Base-by-base conservation (phyloP, 345 rosid species). In the Hibiscus syriacus region DNA sequence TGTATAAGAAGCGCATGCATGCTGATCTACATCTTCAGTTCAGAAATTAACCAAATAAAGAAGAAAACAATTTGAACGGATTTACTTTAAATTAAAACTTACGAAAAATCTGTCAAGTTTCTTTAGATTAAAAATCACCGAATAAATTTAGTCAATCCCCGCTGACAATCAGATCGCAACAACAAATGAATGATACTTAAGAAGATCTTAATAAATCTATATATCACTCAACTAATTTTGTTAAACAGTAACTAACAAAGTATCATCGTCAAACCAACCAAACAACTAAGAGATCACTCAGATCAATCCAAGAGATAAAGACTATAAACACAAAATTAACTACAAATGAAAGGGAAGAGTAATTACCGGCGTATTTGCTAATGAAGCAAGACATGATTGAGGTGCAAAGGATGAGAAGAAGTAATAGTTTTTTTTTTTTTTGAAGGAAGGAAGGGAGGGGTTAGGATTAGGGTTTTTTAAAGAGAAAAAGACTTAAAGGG, bases 401-500 rank as follows among this genome's bases (percentile, higher is more conserved):
- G 2, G 5, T 1, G 49, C 39, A 58, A 38, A 57, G 12, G 7
- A 10, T n/a, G 16, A 30, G 34, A 54, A 4, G 13, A 9, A 1
- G 3, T 16, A 62, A 52, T 23, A 8, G 2, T 6, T 57, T 17
- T 17, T 19, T 6, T 6, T 16, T n/a, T n/a, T n/a, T n/a, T n/a
- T n/a, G n/a, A n/a, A 19, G 45, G 50, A 36, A 38, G 1, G 17
- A 36, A 19, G 32, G 55, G 25, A 54, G 2, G 2, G 23, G 9
- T 27, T 32, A 66, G 49, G 62, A 10, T 1, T 4, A 13, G 61
- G 72, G 50, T 1, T 67, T 71, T 34, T 73, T 74, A 48, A 3
- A 1, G 23, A 26, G 45, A 30, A 20, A 26, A 0, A 17, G 14
- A 0, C 7, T 6, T 14, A 1, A 11, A 49, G 46, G n/a, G 20